These are phyloP conservation scores for Backusella morwellensis DNA, from an alignment of 192 early-diverging fungal species.

Conservation along the genomic window DNA sequence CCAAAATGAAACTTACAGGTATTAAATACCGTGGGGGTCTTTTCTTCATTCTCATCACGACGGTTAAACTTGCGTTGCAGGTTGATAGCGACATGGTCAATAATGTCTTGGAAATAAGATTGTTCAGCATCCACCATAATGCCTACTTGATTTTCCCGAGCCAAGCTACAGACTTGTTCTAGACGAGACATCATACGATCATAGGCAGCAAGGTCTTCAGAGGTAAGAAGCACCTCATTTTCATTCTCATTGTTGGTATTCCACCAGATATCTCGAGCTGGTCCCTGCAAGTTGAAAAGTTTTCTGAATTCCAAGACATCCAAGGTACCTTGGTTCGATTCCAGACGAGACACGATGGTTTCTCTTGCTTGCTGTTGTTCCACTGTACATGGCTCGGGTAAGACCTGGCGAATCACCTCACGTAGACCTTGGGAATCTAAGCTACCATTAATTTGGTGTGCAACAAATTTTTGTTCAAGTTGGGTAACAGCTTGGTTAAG, in stretches of 20 bases:
- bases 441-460: slow-evolving; percentile 34
- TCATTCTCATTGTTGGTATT: neutral
- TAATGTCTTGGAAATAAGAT: slow-evolving; percentile 88
- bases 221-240: slow-evolving; percentile 17
- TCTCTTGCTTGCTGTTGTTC: slow-evolving; percentile 3
- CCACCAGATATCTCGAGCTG: slow-evolving; percentile 25
- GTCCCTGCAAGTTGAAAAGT: slow-evolving; percentile 16
- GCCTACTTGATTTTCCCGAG: slow-evolving; percentile 60
- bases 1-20: slow-evolving; percentile 56
- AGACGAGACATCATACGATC: slow-evolving; percentile 64
- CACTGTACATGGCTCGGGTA: neutral
- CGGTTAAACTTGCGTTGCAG: slow-evolving; percentile 75
- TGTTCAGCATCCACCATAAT: slow-evolving; percentile 94
- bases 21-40: slow-evolving; percentile 77
- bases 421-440: slow-evolving; percentile 5
- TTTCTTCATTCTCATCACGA: slow-evolving; percentile 11
- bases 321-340: slow-evolving; percentile 1
- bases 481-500: slow-evolving; percentile 28
- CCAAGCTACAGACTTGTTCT: slow-evolving; percentile 64
- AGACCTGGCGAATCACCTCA: neutral
- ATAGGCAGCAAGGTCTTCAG: slow-evolving; percentile 71
- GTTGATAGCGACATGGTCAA: slow-evolving; percentile 78
- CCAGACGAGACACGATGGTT: neutral
- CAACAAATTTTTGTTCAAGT: slow-evolving; percentile 55
- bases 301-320: slow-evolving; percentile 23